Evolutionary conservation across 164 flowering plant genomes (phyloP).

Genomic region (Malania oleifera): DNA sequence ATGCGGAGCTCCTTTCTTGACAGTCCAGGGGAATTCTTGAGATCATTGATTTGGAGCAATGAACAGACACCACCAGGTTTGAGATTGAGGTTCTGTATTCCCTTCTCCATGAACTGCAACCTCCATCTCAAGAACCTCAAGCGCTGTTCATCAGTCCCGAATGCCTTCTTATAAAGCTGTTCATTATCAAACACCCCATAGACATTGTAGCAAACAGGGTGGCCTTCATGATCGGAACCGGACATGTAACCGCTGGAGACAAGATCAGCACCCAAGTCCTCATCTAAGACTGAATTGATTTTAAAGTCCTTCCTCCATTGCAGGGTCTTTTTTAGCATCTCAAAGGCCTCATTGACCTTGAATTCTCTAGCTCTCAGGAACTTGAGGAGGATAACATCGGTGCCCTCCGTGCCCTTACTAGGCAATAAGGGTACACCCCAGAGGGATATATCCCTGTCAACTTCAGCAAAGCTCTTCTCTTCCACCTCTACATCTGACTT

Average conservation of each 20-base stretch:
- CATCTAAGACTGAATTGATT: constrained; percentile 4
- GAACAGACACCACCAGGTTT: constrained; percentile 51
- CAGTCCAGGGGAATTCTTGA: constrained; percentile 56
- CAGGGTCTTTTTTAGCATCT: constrained; percentile 16
- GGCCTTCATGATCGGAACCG: constrained; percentile 45
- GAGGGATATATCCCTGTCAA: background rate
- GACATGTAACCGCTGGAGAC: constrained; percentile 33
- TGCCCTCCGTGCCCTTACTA: constrained; percentile 17
- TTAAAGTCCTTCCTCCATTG: constrained; percentile 11
- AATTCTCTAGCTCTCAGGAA: constrained; percentile 28
- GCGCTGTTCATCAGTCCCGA: constrained; percentile 47
- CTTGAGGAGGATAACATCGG: constrained; percentile 23
- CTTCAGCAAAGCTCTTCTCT: background rate
- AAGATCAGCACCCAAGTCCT: constrained; percentile 18
- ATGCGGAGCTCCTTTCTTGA: constrained; percentile 55
- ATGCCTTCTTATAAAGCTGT: constrained; percentile 39
- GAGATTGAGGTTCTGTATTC: constrained; percentile 47
- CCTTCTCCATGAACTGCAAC: constrained; percentile 59
- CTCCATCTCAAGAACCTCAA: constrained; percentile 61
- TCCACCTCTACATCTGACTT: background rate
- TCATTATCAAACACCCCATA: constrained; percentile 41
- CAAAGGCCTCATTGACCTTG: constrained; percentile 20
- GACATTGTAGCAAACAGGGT: constrained; percentile 57
- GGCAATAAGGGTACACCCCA: constrained; percentile 22
- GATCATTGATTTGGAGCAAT: constrained; percentile 62